These are phyloP conservation scores for Pachysandra terminalis DNA, from an alignment of 164 flowering plant genomes.

Conservation along the genomic window DNA sequence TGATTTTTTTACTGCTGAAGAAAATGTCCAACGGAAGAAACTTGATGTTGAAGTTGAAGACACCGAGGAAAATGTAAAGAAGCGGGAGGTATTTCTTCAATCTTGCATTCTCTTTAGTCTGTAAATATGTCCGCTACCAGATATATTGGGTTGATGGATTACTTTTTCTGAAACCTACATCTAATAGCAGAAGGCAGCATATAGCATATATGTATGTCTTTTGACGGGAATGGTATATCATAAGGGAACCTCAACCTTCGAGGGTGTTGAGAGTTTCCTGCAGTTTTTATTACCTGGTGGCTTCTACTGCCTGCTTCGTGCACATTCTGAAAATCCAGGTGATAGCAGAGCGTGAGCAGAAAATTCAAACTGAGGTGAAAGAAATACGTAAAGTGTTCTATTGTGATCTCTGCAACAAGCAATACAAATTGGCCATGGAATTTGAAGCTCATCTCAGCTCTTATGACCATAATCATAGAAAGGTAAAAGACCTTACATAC, in stretches of 20 bases:
- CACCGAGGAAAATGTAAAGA: slow-evolving; percentile 82
- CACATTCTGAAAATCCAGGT: slow-evolving; percentile 99
- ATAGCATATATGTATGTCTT: slow-evolving; percentile 84
- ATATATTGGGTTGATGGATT: slow-evolving; percentile 44
- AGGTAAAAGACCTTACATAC: slow-evolving; percentile 46
- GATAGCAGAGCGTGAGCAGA: slow-evolving; percentile 98
- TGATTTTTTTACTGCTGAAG: slow-evolving; percentile 96
- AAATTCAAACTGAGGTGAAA: slow-evolving; percentile 96
- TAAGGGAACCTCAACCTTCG: slow-evolving; percentile 78
- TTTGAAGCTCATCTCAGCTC: slow-evolving; percentile 96
- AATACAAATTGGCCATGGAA: slow-evolving; percentile 95
- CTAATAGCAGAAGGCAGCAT: slow-evolving; percentile 88
- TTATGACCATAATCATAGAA: slow-evolving; percentile 96
- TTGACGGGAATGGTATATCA: slow-evolving; percentile 74
- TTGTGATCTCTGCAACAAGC: slow-evolving; percentile 98
- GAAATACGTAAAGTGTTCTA: slow-evolving; percentile 92
- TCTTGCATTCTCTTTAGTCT: slow-evolving; percentile 5
- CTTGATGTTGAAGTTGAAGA: slow-evolving; percentile 90
- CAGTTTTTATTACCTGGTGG: slow-evolving; percentile 99
- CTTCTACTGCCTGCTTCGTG: slow-evolving; percentile 99
- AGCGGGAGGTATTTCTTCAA: slow-evolving; percentile 84
- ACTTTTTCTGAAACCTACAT: slow-evolving; percentile 57
- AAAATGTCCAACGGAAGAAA: slow-evolving; percentile 86
- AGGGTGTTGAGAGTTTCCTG: slow-evolving; percentile 90
- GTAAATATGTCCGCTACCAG: slow-evolving; percentile 14